These are phyloP conservation scores for Casaregolazyma lundiana DNA, from an alignment of 1,139 yeast genomes.

Conservation along the genomic window DNA sequence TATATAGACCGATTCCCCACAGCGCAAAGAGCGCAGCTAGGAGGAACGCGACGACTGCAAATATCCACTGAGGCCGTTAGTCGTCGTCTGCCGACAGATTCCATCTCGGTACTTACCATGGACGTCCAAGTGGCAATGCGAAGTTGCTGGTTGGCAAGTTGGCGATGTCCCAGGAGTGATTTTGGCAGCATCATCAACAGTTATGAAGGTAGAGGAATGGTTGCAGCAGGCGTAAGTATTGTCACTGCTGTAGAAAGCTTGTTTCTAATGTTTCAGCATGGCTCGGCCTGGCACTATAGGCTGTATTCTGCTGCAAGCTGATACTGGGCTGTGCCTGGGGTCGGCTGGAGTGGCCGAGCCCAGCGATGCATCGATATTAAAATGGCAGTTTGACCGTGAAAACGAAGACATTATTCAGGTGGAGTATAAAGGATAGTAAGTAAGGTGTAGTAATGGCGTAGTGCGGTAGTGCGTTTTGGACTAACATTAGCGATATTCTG, in stretches of 20 bases:
- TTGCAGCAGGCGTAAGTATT: slow-evolving; percentile 24
- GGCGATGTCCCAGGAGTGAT: slow-evolving; percentile 4
- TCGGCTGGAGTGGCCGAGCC: slow-evolving; percentile 28
- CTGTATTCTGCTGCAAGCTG: slow-evolving; percentile 23
- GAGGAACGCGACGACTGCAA: slow-evolving; percentile 33
- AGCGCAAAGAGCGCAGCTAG: slow-evolving; percentile 33
- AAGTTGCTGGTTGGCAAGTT: neutral
- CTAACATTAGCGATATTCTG: slow-evolving; percentile 15
- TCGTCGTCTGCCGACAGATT: neutral
- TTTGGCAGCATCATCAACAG: slow-evolving; percentile 3
- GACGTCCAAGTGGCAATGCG: slow-evolving; percentile 1
- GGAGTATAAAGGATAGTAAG: slow-evolving; percentile 7
- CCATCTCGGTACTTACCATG: too few species aligned
- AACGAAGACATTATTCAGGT: slow-evolving; percentile 4
- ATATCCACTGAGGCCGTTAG: slow-evolving; percentile 25
- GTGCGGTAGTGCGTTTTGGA: neutral
- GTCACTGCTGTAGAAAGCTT: neutral
- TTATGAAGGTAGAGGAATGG: slow-evolving; percentile 20
- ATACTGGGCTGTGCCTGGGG: slow-evolving; percentile 28
- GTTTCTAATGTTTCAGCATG: neutral
- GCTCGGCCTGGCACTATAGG: slow-evolving; percentile 25
- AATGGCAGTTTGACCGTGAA: slow-evolving; percentile 16
- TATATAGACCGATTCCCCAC: slow-evolving; percentile 35
- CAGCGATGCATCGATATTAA: slow-evolving; percentile 26
- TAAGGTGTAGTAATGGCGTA: neutral